A percentile compares a stretch with the other conserved stretches of the same genome.
Evolutionary conservation across 2,329 filamentous ascomycete genomes (phyloP).

Genomic region (Pseudocercospora ulei): DNA sequence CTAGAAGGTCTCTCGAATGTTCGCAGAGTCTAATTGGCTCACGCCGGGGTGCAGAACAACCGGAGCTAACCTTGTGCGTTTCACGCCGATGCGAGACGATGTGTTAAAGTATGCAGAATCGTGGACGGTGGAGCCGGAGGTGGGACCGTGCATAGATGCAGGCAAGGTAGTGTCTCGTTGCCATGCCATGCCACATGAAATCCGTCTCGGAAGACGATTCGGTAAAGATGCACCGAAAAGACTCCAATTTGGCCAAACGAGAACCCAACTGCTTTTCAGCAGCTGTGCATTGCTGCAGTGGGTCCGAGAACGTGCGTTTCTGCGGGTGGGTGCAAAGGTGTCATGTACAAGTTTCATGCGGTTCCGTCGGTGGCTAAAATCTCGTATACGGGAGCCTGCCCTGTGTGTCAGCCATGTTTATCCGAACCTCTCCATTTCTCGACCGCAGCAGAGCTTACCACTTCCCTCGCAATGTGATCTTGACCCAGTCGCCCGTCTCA

Average conservation of each 20-base stretch:
- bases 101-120: not conserved
- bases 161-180: constrained; percentile 5
- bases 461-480: constrained; percentile 74
- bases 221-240: constrained; percentile 3
- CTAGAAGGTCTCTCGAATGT: not conserved
- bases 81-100: constrained; percentile 4
- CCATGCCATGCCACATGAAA: no score
- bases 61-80: constrained; percentile 9
- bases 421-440: not conserved
- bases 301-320: not conserved
- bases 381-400: constrained; percentile 43
- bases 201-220: not conserved
- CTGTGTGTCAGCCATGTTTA: constrained; percentile 11
- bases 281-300: not conserved
- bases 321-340: not conserved
- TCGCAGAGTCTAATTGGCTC: constrained; percentile 5
- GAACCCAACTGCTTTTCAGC: no score
- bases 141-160: constrained; percentile 2
- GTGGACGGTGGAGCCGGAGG: constrained; percentile 2
- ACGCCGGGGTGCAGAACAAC: constrained; percentile 1
- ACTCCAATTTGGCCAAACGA: not conserved
- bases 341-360: not conserved
- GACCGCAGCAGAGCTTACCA: constrained; percentile 49
- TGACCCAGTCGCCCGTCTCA: constrained; percentile 71
- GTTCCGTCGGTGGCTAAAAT: constrained; percentile 34